These are phyloP conservation scores for Aspergillus cavernicola DNA, from an alignment of 495 filamentous ascomycete species.

Conservation along the genomic window DNA sequence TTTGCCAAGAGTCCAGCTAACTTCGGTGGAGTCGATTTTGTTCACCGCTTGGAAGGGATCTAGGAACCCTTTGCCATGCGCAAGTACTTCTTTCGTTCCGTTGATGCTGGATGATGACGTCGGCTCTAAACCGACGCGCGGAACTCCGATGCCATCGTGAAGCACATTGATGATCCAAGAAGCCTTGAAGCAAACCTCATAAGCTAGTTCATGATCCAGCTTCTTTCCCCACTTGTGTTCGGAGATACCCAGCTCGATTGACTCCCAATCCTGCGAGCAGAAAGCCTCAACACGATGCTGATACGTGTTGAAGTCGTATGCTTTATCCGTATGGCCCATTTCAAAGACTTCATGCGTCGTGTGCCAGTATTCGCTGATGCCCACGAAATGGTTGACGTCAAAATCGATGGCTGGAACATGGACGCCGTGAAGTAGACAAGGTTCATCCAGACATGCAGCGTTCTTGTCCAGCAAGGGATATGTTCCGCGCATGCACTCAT, in stretches of 20 bases:
- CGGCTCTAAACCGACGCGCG: conserved; percentile 76
- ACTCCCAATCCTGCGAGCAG: conserved; percentile 77
- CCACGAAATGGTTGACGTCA: conserved; percentile 95
- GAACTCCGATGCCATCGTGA: conserved; percentile 92
- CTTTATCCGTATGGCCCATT: conserved; percentile 70
- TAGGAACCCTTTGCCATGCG: conserved; percentile 73
- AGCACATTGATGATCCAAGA: conserved; percentile 96
- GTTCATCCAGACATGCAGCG: conserved; percentile 73
- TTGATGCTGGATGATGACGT: conserved; percentile 54
- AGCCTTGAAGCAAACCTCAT: conserved; percentile 94
- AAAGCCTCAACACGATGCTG: conserved; percentile 81
- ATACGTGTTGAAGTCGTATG: conserved; percentile 90
- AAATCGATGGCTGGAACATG: conserved; percentile 97
- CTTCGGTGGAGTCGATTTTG: conserved; percentile 86
- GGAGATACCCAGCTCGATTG: conserved; percentile 62
- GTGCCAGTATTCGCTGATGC: conserved; percentile 98
- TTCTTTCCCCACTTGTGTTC: conserved; percentile 71
- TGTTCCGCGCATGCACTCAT: conserved; percentile 77
- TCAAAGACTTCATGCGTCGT: conserved; percentile 95
- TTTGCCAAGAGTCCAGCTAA: conserved; percentile 98
- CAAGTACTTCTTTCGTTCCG: conserved; percentile 67
- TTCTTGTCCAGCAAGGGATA: conserved; percentile 90
- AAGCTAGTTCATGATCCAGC: conserved; percentile 66
- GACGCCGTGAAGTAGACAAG: conserved; percentile 83
- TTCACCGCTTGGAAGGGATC: conserved; percentile 91